A percentile compares a stretch with the other conserved stretches of the same genome.
Conservation (phyloP, 306 rosid genomes). For the Comarum palustre region DNA sequence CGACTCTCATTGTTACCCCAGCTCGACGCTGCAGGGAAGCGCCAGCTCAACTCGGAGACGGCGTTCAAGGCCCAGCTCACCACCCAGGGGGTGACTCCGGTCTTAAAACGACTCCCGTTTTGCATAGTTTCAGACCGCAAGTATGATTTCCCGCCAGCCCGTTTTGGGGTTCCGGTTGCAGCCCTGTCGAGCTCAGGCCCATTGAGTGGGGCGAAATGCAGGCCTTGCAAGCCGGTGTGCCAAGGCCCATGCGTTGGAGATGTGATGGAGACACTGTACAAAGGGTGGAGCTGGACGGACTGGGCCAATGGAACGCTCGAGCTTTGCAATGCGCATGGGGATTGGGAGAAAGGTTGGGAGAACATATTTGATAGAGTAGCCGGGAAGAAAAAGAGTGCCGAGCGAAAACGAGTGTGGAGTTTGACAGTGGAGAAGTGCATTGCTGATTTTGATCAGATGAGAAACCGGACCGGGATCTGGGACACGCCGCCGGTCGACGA, state of each 20-base stretch:
- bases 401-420: conserved; percentile 32
- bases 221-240: conserved; percentile 69
- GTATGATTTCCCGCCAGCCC: conserved; percentile 56
- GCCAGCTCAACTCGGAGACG: conserved; percentile 66
- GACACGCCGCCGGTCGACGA: conserved; percentile 44
- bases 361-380: conserved; percentile 43
- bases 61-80: conserved; percentile 79
- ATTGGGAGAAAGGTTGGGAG: conserved; percentile 74
- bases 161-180: conserved; percentile 79
- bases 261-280: conserved; percentile 39
- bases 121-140: conserved; percentile 75
- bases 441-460: conserved; percentile 39
- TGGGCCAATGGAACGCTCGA: conserved; percentile 53
- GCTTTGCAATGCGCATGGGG: conserved; percentile 56
- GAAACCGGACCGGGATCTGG: conserved; percentile 41
- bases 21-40: conserved; percentile 50
- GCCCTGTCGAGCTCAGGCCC: conserved; percentile 73
- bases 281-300: conserved; percentile 79
- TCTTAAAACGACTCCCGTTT: conserved; percentile 52
- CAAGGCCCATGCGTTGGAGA: conserved; percentile 47
- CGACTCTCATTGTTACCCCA: conserved; percentile 64
- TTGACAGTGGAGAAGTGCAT: conserved; percentile 40
- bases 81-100: conserved; percentile 30
- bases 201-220: conserved; percentile 73
- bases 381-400: conserved; percentile 33